phyloP scores from a whole-genome alignment of 2,329 filamentous ascomycete genomes.

The Periglandula ipomoeae region DNA sequence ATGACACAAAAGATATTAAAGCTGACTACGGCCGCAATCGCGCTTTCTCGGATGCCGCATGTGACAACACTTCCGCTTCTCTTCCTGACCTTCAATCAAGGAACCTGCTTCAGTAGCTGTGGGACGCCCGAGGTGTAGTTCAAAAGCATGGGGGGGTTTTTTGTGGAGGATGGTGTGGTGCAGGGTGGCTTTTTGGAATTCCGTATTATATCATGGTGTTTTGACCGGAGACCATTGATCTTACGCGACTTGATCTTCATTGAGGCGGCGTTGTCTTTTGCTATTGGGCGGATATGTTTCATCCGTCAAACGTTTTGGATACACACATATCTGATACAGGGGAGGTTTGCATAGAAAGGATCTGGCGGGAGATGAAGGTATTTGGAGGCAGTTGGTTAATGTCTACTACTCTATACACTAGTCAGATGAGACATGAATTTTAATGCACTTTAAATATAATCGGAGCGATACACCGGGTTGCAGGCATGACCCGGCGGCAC shows the following conservation, averaged over 20 bases:
- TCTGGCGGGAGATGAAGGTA: not conserved
- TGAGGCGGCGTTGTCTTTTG: not conserved
- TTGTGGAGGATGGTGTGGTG: not conserved
- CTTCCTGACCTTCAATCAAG: no score
- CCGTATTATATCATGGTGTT: not conserved
- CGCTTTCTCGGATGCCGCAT: no score
- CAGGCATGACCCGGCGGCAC: not conserved
- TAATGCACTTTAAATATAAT: not conserved
- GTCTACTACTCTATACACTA: not conserved
- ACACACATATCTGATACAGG: not conserved
- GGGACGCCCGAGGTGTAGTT: no score
- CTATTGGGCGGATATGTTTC: not conserved
- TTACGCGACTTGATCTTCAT: not conserved
- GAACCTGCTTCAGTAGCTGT: no score
- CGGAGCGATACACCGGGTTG: not conserved
- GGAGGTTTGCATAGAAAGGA: not conserved
- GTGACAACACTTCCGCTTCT: no score
- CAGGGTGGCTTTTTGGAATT: not conserved
- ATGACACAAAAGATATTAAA: not conserved
- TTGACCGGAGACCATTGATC: not conserved
- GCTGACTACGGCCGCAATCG: no score
- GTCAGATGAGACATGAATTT: slow-evolving; percentile 2
- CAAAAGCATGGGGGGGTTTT: no score
- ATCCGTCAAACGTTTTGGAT: not conserved
- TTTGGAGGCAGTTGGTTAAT: not conserved